Percentiles rank a stretch among this genome's conserved stretches.
Conservation (phyloP, 2,329 filamentous ascomycete genomes). For the Nemania bipapillata region DNA sequence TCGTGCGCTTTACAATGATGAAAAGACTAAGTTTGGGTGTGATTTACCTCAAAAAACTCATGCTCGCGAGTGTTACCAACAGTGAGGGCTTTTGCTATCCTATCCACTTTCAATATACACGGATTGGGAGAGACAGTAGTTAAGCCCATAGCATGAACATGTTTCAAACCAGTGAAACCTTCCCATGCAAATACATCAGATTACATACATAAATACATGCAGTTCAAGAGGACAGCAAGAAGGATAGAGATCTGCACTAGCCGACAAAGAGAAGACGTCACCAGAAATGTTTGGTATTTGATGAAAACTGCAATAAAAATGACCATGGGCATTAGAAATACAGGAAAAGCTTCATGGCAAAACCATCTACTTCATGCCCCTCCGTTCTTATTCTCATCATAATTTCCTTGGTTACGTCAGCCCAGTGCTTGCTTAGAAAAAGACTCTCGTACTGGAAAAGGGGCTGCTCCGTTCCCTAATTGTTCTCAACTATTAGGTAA, state of each 20-base stretch:
- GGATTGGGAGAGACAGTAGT: background rate
- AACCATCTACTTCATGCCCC: slow-evolving; percentile 10
- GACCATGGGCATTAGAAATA: slow-evolving; percentile 28
- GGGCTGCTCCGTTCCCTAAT: background rate
- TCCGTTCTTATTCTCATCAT: slow-evolving; percentile 11
- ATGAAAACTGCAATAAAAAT: background rate
- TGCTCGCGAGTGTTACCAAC: background rate
- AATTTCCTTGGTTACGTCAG: slow-evolving; percentile 4
- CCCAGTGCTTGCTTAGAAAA: background rate
- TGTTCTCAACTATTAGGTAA: slow-evolving; percentile 7
- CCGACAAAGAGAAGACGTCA: background rate
- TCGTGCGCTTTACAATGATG: background rate
- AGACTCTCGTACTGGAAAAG: background rate
- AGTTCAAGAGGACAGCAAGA: background rate
- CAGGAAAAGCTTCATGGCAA: slow-evolving; percentile 28
- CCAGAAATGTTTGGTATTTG: background rate
- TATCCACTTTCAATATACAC: background rate
- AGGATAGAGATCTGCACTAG: background rate
- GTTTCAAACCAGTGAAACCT: background rate
- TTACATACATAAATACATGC: slow-evolving; percentile 1
- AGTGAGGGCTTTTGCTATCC: background rate
- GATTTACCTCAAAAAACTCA: background rate
- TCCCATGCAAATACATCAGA: background rate
- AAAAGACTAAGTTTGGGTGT: background rate
- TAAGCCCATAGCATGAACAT: background rate